Percentiles rank a stretch among this genome's conserved stretches.
Conservation (phyloP, 2,329 filamentous ascomycete genomes). For the Colletotrichum sansevieriae region DNA sequence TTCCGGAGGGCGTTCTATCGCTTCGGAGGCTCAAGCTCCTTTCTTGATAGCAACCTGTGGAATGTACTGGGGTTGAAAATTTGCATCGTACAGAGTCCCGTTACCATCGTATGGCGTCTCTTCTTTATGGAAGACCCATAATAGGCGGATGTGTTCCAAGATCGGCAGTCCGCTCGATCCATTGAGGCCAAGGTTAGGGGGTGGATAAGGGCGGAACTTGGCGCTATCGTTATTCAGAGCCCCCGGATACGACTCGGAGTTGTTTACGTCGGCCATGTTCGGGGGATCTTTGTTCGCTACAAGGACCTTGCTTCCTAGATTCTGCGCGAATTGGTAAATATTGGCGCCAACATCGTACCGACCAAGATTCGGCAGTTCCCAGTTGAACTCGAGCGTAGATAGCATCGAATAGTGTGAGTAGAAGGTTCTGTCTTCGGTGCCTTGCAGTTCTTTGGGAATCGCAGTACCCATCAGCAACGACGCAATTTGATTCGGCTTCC, state of each 20-base stretch:
- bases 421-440: constrained; percentile 64
- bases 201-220: constrained; percentile 51
- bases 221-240: constrained; percentile 53
- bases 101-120: constrained; percentile 61
- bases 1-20: neutral
- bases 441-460: constrained; percentile 59
- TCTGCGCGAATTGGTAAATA: constrained; percentile 56
- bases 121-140: constrained; percentile 48
- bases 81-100: constrained; percentile 58
- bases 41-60: constrained; percentile 46
- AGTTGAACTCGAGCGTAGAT: constrained; percentile 57
- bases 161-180: constrained; percentile 59
- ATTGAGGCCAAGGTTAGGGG: constrained; percentile 57
- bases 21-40: constrained; percentile 2
- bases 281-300: constrained; percentile 53
- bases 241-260: constrained; percentile 58
- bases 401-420: constrained; percentile 61
- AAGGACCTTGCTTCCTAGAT: constrained; percentile 50
- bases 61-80: constrained; percentile 55
- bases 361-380: constrained; percentile 57
- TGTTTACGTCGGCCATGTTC: constrained; percentile 51
- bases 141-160: constrained; percentile 48
- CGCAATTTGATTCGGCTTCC: constrained; percentile 65
- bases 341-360: constrained; percentile 56
- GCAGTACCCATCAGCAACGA: constrained; percentile 68